Percentiles rank a stretch among this genome's conserved stretches.
Conservation (phyloP, 192 early-diverging fungal genomes). For the Backusella luteola region DNA sequence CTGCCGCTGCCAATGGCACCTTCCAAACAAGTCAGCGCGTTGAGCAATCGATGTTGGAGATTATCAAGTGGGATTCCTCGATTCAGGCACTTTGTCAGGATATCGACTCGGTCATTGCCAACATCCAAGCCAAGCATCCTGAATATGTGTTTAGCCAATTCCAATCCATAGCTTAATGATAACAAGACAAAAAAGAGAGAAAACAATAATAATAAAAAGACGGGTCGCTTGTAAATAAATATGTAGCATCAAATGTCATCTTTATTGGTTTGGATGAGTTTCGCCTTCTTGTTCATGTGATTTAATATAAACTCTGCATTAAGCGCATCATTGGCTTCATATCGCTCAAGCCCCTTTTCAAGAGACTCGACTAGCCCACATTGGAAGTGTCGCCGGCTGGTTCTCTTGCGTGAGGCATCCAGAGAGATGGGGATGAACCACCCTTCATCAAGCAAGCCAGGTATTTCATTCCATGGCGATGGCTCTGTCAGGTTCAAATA, state of each 20-base stretch:
- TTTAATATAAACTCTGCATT: background rate
- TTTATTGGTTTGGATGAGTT: background rate
- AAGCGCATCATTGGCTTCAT: background rate
- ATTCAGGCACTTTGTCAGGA: slow-evolving; percentile 59
- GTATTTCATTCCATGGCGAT: background rate
- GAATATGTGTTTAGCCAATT: slow-evolving; percentile 26
- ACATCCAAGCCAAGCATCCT: slow-evolving; percentile 52
- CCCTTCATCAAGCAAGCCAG: background rate
- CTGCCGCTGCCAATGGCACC: slow-evolving; percentile 25
- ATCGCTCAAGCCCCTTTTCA: background rate
- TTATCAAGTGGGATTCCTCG: slow-evolving; percentile 53
- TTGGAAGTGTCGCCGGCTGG: background rate
- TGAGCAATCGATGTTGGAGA: slow-evolving; percentile 41
- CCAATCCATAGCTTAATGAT: slow-evolving; percentile 9
- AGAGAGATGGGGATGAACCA: background rate
- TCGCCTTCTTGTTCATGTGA: background rate
- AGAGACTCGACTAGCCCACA: background rate
- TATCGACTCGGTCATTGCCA: slow-evolving; percentile 52
- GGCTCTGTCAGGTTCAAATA: background rate
- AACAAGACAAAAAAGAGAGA: no score
- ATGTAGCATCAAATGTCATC: background rate
- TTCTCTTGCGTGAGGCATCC: background rate
- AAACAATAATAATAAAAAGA: background rate
- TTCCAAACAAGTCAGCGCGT: slow-evolving; percentile 23
- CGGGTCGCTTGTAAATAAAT: background rate